These are phyloP conservation scores for Gnaphalium uliginosum DNA, from an alignment of 129 eudicot genomes.

Conservation along the genomic window DNA sequence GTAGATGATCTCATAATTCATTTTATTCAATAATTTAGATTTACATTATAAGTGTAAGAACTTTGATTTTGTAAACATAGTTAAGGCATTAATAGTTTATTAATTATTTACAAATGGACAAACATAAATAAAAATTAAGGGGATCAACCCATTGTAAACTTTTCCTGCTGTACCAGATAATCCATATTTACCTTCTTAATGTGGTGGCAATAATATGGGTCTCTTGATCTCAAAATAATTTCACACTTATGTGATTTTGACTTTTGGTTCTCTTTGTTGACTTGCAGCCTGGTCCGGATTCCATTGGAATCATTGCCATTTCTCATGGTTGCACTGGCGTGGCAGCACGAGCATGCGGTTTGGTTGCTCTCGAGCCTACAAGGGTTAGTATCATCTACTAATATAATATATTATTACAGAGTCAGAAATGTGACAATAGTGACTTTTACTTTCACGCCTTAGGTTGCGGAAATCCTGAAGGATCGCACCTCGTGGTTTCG, in stretches of 20 bases:
- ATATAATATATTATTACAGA: background rate
- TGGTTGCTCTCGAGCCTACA: conserved; percentile 57
- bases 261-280: conserved; percentile 7
- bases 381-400: conserved; percentile 29
- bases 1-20: background rate
- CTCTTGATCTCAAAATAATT: background rate
- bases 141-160: no score
- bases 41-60: background rate
- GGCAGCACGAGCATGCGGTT: conserved; percentile 63
- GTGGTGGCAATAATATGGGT: background rate
- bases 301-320: conserved; percentile 59
- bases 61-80: background rate
- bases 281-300: conserved; percentile 62
- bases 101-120: background rate
- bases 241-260: background rate
- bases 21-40: background rate
- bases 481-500: conserved; percentile 56
- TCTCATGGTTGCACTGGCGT: conserved; percentile 62
- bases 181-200: background rate
- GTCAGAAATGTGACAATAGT: background rate
- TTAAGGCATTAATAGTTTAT: background rate
- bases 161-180: no score
- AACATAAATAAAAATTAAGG: no score
- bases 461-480: conserved; percentile 57
- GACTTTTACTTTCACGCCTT: conserved; percentile 7